Percentiles rank a stretch among this genome's conserved stretches.
Evolutionary conservation across 1,284 basidiomycete species (phyloP).

Genomic region (Hemileia vastatrix): DNA sequence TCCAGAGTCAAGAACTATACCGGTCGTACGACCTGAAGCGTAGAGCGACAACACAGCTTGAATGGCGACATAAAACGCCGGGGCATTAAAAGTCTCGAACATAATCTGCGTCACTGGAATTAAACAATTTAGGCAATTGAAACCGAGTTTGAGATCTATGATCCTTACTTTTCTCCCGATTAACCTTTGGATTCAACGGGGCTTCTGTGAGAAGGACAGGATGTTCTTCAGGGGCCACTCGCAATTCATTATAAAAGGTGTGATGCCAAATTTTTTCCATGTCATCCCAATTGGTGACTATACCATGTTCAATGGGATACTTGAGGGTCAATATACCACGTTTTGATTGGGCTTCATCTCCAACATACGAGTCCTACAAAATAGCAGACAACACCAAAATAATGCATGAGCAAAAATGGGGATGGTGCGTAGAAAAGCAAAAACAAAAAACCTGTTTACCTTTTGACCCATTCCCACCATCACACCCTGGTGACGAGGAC

Average conservation of each 20-base stretch:
- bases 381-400: slow-evolving; percentile 8
- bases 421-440: neutral
- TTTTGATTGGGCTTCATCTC: slow-evolving; percentile 85
- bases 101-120: slow-evolving; percentile 65
- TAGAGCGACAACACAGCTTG: slow-evolving; percentile 87
- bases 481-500: slow-evolving; percentile 82
- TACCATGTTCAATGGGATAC: slow-evolving; percentile 55
- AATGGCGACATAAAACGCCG: slow-evolving; percentile 86
- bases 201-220: slow-evolving; percentile 88
- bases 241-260: slow-evolving; percentile 50
- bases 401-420: neutral
- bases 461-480: slow-evolving; percentile 57
- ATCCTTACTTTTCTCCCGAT: slow-evolving; percentile 75
- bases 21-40: slow-evolving; percentile 81
- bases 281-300: slow-evolving; percentile 95
- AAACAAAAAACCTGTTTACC: neutral
- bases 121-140: neutral
- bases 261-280: slow-evolving; percentile 89
- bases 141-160: neutral
- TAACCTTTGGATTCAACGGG: slow-evolving; percentile 87
- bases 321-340: slow-evolving; percentile 87
- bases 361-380: slow-evolving; percentile 50
- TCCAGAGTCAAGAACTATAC: slow-evolving; percentile 88
- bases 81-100: slow-evolving; percentile 93
- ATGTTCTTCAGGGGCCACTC: slow-evolving; percentile 65